Evolutionary conservation across 1,284 basidiomycete genomes (phyloP).

Genomic region (Moniliophthora roreri): DNA sequence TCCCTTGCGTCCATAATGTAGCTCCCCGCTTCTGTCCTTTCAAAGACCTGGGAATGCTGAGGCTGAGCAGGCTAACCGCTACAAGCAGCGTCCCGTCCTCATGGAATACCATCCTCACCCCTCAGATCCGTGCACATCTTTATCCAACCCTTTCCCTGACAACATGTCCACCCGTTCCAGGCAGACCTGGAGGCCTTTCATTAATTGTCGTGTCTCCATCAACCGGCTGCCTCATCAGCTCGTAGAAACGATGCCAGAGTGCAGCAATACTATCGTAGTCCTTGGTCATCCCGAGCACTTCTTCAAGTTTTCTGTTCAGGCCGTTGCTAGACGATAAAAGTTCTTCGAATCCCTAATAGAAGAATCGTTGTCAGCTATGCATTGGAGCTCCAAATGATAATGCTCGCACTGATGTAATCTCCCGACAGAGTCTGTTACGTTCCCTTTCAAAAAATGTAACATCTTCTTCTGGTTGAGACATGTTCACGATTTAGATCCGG

Average conservation of each 20-base stretch:
- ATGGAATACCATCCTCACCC: too few species aligned
- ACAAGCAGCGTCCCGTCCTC: too few species aligned
- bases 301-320: slow-evolving; percentile 91
- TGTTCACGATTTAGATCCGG: too few species aligned
- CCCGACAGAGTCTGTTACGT: slow-evolving; percentile 67
- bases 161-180: slow-evolving; percentile 8
- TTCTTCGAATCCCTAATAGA: slow-evolving; percentile 82
- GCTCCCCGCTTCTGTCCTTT: too few species aligned
- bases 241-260: slow-evolving; percentile 83
- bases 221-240: slow-evolving; percentile 65
- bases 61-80: too few species aligned
- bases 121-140: too few species aligned
- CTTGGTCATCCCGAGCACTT: slow-evolving; percentile 87
- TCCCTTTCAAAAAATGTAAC: slow-evolving; percentile 75
- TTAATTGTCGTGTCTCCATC: slow-evolving; percentile 27
- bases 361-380: too few species aligned
- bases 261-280: slow-evolving; percentile 90
- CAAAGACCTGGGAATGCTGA: too few species aligned
- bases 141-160: neutral
- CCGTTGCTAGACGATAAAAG: slow-evolving; percentile 83
- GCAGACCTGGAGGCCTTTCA: slow-evolving; percentile 23
- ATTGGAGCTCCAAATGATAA: too few species aligned
- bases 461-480: slow-evolving; percentile 43
- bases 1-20: neutral
- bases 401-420: slow-evolving; percentile 66